Evolutionary conservation across 495 filamentous ascomycete genomes (phyloP).

Genomic region (Neurospora hispaniola): DNA sequence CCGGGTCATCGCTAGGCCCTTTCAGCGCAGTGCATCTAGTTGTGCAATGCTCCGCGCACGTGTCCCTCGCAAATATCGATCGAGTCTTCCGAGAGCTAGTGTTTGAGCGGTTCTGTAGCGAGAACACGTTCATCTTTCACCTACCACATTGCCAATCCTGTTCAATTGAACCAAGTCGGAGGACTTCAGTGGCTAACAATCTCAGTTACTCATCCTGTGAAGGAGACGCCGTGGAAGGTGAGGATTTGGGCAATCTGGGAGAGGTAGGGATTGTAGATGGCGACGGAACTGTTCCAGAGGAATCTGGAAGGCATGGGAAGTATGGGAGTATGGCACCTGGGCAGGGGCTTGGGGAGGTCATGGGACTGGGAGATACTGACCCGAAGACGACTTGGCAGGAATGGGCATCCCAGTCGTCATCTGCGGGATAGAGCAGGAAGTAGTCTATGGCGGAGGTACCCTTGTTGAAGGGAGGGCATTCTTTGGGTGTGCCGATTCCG

Average conservation of each 20-base stretch:
- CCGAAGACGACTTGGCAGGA: conserved; percentile 20
- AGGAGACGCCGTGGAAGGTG: too few species aligned
- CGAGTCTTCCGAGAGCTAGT: not conserved
- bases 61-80: not conserved
- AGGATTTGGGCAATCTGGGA: too few species aligned
- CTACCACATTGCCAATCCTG: not conserved
- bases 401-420: conserved; percentile 25
- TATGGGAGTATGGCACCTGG: not conserved
- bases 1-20: not conserved
- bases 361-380: conserved; percentile 2
- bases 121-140: not conserved
- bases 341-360: not conserved
- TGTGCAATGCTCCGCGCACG: not conserved
- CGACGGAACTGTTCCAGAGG: too few species aligned
- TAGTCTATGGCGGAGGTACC: conserved; percentile 22
- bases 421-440: conserved; percentile 28
- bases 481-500: not conserved
- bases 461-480: conserved; percentile 8
- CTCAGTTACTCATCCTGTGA: not conserved
- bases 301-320: not conserved
- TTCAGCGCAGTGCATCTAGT: not conserved
- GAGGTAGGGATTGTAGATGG: too few species aligned
- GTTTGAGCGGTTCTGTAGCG: not conserved
- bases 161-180: too few species aligned
- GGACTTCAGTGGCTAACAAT: not conserved